phyloP scores from a whole-genome alignment of 2,329 filamentous ascomycete species.

The Helminthosporium solani region DNA sequence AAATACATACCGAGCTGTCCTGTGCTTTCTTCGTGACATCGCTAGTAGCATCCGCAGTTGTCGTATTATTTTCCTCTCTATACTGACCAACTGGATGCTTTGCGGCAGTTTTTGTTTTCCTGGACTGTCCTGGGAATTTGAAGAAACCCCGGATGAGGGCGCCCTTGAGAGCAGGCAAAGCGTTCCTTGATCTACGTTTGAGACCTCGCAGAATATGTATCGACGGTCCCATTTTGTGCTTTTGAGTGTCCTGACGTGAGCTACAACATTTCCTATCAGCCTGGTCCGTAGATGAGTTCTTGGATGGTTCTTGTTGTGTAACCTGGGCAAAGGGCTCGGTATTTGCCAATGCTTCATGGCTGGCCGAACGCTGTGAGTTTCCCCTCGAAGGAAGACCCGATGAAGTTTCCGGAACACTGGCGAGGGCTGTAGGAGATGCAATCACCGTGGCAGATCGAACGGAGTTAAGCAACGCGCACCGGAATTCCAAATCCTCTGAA shows the following conservation, averaged over 20 bases:
- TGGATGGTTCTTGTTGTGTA: background rate
- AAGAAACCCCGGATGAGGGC: conserved; percentile 1
- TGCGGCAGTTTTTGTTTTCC: conserved; percentile 1
- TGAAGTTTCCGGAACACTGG: conserved; percentile 16
- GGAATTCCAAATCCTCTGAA: conserved; percentile 16
- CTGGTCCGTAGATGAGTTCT: background rate
- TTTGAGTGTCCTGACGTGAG: background rate
- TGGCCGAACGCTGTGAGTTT: conserved; percentile 2
- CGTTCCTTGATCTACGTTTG: conserved; percentile 7
- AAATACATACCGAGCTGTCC: too few relatives aligned
- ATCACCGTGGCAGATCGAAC: conserved; percentile 21
- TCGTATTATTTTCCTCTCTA: background rate
- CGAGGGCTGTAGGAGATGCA: conserved; percentile 13
- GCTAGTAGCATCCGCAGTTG: background rate
- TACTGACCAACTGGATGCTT: background rate
- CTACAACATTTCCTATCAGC: background rate
- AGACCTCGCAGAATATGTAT: background rate
- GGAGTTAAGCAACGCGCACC: conserved; percentile 18
- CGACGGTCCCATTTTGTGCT: background rate
- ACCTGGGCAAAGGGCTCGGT: background rate
- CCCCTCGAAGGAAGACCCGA: conserved; percentile 9
- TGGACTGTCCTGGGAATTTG: background rate
- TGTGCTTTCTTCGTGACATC: background rate
- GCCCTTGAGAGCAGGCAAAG: conserved; percentile 4
- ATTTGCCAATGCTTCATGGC: background rate